Conservation (phyloP, 2,329 filamentous ascomycete species). For the Fusarium drepaniforme region DNA sequence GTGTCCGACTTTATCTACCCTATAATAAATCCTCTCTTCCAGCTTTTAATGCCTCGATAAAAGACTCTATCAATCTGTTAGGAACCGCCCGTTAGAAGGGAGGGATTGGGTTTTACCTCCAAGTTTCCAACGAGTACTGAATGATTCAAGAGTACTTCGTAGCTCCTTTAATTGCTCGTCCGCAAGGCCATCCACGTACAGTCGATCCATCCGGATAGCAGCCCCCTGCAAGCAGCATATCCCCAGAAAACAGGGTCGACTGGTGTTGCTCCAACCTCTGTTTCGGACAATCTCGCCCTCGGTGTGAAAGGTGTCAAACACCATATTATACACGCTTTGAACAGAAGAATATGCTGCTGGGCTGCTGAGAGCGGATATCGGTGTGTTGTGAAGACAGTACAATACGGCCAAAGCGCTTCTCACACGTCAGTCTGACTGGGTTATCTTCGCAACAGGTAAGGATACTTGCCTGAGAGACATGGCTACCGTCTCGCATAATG, state of each 20-base stretch:
- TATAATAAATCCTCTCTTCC: background rate
- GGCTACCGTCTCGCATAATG: background rate
- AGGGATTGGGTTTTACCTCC: background rate
- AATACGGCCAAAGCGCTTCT: background rate
- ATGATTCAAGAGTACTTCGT: background rate
- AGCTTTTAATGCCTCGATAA: background rate
- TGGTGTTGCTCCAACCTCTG: background rate
- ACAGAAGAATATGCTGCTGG: background rate
- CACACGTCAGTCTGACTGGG: too few species aligned
- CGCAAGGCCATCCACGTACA: background rate
- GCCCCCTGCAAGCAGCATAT: background rate
- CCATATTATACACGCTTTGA: background rate
- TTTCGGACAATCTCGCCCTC: background rate
- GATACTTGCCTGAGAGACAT: background rate
- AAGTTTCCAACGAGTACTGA: background rate
- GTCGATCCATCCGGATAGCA: background rate
- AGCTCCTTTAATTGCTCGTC: background rate
- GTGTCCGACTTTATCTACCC: background rate
- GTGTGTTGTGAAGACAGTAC: background rate
- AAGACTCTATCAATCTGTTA: background rate
- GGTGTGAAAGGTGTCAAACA: background rate
- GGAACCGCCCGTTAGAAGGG: rapidly evolving
- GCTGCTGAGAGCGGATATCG: background rate
- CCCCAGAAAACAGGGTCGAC: background rate
- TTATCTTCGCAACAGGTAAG: too few species aligned